Conservation (phyloP, 345 rosid species). For the Citrus maxima region DNA sequence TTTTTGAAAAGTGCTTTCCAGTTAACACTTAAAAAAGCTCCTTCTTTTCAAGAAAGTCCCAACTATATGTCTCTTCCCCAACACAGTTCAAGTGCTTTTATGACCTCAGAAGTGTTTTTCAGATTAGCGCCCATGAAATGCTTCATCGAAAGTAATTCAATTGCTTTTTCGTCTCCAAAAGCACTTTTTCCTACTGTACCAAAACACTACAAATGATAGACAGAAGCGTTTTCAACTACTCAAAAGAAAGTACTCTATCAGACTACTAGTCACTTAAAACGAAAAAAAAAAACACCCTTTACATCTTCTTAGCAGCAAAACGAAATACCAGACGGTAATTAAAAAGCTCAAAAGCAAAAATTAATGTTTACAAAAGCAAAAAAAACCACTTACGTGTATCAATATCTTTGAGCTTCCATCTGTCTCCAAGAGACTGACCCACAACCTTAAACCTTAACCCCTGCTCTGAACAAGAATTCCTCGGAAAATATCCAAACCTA, state of each 20-base stretch:
- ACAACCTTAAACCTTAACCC: slow-evolving; percentile 50
- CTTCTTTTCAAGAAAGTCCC: not conserved
- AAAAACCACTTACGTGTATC: slow-evolving; percentile 48
- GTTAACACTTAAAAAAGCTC: not conserved
- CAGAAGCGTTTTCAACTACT: not conserved
- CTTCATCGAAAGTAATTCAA: not conserved
- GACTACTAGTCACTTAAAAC: not conserved
- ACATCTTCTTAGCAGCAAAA: no score
- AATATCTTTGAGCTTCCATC: slow-evolving; percentile 71
- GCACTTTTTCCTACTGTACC: not conserved
- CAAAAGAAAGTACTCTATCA: not conserved
- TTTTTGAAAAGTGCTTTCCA: not conserved
- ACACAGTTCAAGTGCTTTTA: not conserved
- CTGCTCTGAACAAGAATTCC: slow-evolving; percentile 26
- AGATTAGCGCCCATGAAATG: not conserved
- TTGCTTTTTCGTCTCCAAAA: not conserved
- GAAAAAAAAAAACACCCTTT: not conserved
- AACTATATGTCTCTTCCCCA: not conserved
- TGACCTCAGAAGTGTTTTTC: not conserved
- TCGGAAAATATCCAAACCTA: slow-evolving; percentile 24
- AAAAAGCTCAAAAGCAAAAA: not conserved
- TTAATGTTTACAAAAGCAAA: not conserved
- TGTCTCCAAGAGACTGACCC: slow-evolving; percentile 44
- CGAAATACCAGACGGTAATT: no score
- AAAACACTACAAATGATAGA: not conserved